These are phyloP conservation scores for Ceratobasidium sp. DNA, from an alignment of 1,284 basidiomycete genomes.

Conservation along the genomic window DNA sequence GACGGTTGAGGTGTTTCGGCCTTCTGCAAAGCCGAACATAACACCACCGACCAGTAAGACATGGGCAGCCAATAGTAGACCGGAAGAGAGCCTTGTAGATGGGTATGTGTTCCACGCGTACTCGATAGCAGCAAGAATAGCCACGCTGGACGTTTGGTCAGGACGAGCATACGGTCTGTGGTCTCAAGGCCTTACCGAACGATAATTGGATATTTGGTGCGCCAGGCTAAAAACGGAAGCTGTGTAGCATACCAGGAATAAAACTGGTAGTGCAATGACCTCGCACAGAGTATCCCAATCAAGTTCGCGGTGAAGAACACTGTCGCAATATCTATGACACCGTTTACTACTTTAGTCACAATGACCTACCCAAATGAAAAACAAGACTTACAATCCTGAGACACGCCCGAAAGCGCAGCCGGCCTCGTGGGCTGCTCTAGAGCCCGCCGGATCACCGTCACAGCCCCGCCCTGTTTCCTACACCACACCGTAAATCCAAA, in stretches of 20 bases:
- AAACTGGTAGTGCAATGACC: conserved; percentile 99
- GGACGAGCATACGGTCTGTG: conserved; percentile 1
- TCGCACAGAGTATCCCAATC: conserved; percentile 89
- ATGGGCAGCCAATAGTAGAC: conserved; percentile 69
- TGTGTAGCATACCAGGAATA: conserved; percentile 98
- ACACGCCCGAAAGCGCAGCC: conserved; percentile 60
- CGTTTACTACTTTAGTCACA: no score
- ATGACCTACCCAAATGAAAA: not conserved
- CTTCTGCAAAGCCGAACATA: conserved; percentile 63
- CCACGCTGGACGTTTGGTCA: conserved; percentile 61
- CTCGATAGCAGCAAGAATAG: conserved; percentile 73
- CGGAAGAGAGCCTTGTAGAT: conserved; percentile 78
- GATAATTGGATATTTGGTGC: conserved; percentile 69
- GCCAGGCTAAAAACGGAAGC: conserved; percentile 85
- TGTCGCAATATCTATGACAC: conserved; percentile 74
- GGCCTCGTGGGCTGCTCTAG: conserved; percentile 63
- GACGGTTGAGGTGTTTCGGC: conserved; percentile 39
- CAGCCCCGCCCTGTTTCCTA: conserved; percentile 70
- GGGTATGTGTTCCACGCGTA: conserved; percentile 91
- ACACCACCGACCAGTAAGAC: conserved; percentile 69
- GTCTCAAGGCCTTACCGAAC: conserved; percentile 65
- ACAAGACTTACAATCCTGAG: conserved; percentile 67
- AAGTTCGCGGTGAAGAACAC: conserved; percentile 92
- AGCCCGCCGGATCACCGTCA: conserved; percentile 65
- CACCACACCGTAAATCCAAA: conserved; percentile 84